A percentile compares a stretch with the other conserved stretches of the same genome.
Conservation (phyloP, 768 basidiomycete genomes). For the Agaricus sinodeliciosus region DNA sequence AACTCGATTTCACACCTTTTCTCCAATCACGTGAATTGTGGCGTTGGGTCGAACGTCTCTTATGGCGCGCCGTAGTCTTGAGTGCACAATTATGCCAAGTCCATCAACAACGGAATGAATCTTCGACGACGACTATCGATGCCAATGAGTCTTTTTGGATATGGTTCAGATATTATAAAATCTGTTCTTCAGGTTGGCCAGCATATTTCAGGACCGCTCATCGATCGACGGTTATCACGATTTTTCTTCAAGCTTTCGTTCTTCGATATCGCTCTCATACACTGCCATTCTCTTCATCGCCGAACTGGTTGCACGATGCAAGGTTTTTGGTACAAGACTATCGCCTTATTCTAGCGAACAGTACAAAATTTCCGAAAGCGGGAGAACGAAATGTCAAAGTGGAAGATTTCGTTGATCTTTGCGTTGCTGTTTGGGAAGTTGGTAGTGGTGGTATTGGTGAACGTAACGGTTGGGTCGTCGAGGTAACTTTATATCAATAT, state of each 20-base stretch:
- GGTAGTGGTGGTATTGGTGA: constrained; percentile 51
- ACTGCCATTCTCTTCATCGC: constrained; percentile 21
- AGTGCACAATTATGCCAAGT: constrained; percentile 43
- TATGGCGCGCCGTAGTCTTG: constrained; percentile 75
- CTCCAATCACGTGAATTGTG: constrained; percentile 73
- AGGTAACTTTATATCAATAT: constrained; percentile 42
- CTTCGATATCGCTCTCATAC: constrained; percentile 30
- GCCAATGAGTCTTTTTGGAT: constrained; percentile 44
- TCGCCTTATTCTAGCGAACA: constrained; percentile 55
- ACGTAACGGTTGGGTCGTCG: constrained; percentile 72
- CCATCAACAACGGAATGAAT: constrained; percentile 20
- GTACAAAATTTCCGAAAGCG: constrained; percentile 74
- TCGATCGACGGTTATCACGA: constrained; percentile 57
- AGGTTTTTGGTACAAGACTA: constrained; percentile 68
- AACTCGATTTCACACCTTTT: constrained; percentile 50
- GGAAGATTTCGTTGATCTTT: constrained; percentile 77
- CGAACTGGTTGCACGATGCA: constrained; percentile 59
- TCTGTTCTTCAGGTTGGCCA: constrained; percentile 69
- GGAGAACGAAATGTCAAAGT: constrained; percentile 75
- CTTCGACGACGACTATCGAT: neutral
- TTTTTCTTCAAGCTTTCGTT: constrained; percentile 72
- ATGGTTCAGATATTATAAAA: constrained; percentile 54
- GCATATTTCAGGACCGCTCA: constrained; percentile 71
- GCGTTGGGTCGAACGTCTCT: constrained; percentile 75
- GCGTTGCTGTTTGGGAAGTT: constrained; percentile 77